These are phyloP conservation scores for Malassezia slooffiae DNA, from an alignment of 1,284 basidiomycete genomes.

Conservation along the genomic window DNA sequence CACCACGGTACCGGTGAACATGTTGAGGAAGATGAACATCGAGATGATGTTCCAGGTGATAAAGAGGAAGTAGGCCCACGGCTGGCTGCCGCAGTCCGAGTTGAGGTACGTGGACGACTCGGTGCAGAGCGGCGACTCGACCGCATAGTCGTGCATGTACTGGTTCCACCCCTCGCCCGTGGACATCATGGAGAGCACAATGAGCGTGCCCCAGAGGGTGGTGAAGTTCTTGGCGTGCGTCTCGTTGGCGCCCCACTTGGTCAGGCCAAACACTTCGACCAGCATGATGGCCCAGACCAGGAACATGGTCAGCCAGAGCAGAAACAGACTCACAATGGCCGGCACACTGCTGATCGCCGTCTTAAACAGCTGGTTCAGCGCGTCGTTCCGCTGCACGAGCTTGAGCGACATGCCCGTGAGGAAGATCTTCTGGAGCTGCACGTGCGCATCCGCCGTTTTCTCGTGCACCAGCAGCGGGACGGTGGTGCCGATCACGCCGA, in stretches of 20 bases:
- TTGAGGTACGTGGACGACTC: constrained; percentile 54
- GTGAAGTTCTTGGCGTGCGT: constrained; percentile 69
- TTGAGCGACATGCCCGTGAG: constrained; percentile 87
- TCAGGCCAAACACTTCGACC: constrained; percentile 84
- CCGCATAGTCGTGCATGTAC: constrained; percentile 46
- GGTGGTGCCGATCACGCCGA: constrained; percentile 74
- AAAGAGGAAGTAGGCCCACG: constrained; percentile 78
- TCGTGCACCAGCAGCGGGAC: constrained; percentile 50
- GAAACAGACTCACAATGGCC: constrained; percentile 71
- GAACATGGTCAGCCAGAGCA: constrained; percentile 83
- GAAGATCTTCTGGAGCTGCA: constrained; percentile 84
- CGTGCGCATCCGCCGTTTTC: constrained; percentile 27
- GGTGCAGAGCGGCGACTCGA: constrained; percentile 73
- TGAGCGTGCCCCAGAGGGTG: constrained; percentile 64
- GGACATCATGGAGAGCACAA: constrained; percentile 62
- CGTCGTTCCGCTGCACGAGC: constrained; percentile 77
- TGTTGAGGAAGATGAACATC: constrained; percentile 75
- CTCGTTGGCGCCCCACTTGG: constrained; percentile 67
- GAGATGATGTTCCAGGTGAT: constrained; percentile 93
- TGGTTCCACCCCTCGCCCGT: constrained; percentile 49
- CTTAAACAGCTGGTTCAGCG: constrained; percentile 90
- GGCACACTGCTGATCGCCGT: constrained; percentile 80
- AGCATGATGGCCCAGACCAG: constrained; percentile 82
- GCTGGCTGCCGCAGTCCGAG: constrained; percentile 77
- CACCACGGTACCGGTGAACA: constrained; percentile 71